These are phyloP conservation scores for Debaryomyces coudertii DNA, from an alignment of 1,139 yeast genomes.

Conservation along the genomic window DNA sequence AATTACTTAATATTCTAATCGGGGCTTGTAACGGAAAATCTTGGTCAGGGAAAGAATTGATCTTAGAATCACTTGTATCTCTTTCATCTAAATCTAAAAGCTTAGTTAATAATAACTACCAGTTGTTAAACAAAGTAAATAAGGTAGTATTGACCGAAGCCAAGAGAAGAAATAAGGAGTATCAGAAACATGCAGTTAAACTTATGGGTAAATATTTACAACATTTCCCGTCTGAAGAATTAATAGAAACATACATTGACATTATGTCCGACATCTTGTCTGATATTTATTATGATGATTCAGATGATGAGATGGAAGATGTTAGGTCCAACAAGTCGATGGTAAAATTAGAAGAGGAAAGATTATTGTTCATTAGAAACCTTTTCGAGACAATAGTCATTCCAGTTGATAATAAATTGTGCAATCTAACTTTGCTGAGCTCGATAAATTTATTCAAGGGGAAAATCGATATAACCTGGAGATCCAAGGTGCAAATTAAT, in stretches of 20 bases:
- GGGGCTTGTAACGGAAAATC: conserved; percentile 76
- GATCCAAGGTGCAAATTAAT: conserved; percentile 50
- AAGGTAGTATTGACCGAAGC: conserved; percentile 61
- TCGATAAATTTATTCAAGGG: conserved; percentile 29
- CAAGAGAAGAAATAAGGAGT: conserved; percentile 65
- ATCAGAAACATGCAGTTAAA: conserved; percentile 58
- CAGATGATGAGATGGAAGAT: conserved; percentile 33
- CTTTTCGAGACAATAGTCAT: conserved; percentile 35
- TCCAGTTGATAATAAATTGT: conserved; percentile 23
- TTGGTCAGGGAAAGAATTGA: conserved; percentile 85
- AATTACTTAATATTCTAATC: conserved; percentile 56
- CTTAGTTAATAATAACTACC: conserved; percentile 26
- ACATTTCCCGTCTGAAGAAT: conserved; percentile 43
- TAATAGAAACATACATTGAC: conserved; percentile 42
- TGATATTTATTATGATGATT: conserved; percentile 35
- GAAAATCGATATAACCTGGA: conserved; percentile 56
- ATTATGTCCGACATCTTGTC: conserved; percentile 37
- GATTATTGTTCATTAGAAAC: conserved; percentile 36
- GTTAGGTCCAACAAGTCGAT: conserved; percentile 33
- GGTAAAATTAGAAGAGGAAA: conserved; percentile 42
- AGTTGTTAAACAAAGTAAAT: conserved; percentile 37
- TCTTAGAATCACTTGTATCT: conserved; percentile 70
- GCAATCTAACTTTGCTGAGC: conserved; percentile 28
- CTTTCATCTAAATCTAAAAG: conserved; percentile 51
- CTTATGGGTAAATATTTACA: conserved; percentile 53